phyloP scores from a whole-genome alignment of 2,329 filamentous ascomycete species.

The Claviceps sp. region DNA sequence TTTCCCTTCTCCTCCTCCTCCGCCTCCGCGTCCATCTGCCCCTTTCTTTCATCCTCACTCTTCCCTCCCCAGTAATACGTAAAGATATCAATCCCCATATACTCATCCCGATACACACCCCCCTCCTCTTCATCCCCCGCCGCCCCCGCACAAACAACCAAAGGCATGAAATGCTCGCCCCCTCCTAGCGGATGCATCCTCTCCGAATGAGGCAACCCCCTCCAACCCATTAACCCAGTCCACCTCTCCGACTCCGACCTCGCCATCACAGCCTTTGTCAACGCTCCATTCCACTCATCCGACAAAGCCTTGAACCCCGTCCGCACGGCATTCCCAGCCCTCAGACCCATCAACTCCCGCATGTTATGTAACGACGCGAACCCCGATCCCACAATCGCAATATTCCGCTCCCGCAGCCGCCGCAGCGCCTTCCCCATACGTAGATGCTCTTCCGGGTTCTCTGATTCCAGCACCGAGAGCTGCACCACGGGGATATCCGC shows the following conservation, averaged over 20 bases:
- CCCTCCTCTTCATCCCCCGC: constrained; percentile 15
- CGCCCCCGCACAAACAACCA: constrained; percentile 41
- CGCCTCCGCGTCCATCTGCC: too few species aligned
- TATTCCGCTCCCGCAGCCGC: constrained; percentile 34
- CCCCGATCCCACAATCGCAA: constrained; percentile 47
- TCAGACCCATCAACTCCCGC: constrained; percentile 28
- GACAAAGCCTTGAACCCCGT: constrained; percentile 14
- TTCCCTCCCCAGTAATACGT: background rate
- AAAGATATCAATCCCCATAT: background rate
- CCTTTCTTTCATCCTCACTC: background rate
- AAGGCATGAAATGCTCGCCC: constrained; percentile 46
- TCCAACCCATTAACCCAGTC: constrained; percentile 31
- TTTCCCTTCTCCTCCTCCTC: too few species aligned
- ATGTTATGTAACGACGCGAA: constrained; percentile 47
- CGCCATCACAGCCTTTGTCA: constrained; percentile 27
- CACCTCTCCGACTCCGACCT: constrained; percentile 21
- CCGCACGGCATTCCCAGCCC: constrained; percentile 3
- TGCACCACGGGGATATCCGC: constrained; percentile 43
- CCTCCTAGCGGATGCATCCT: constrained; percentile 39
- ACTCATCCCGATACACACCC: background rate
- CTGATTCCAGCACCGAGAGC: constrained; percentile 38
- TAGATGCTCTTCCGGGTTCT: constrained; percentile 34
- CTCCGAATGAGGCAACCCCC: constrained; percentile 32
- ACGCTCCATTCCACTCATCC: constrained; percentile 30
- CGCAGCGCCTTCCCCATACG: constrained; percentile 39